Conservation (phyloP, 2,329 filamentous ascomycete genomes). For the Periconia macrospinosa region DNA sequence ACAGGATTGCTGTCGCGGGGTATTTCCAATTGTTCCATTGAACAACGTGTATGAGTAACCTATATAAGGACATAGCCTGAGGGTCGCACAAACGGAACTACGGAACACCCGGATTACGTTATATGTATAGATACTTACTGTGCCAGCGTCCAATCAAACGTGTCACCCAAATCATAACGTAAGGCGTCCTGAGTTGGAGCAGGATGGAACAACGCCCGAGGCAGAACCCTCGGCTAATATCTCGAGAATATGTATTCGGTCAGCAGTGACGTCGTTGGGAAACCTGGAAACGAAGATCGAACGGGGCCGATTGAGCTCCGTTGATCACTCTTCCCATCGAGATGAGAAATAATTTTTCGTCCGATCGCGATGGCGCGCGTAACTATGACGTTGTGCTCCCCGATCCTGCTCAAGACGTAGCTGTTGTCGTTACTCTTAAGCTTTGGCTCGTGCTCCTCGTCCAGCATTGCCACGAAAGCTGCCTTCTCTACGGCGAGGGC, state of each 20-base stretch:
- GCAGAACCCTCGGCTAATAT: neutral
- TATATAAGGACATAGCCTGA: too few species aligned
- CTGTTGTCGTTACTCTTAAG: constrained; percentile 3
- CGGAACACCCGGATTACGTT: neutral
- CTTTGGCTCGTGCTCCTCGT: constrained; percentile 1
- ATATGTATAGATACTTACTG: neutral
- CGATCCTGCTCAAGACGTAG: constrained; percentile 4
- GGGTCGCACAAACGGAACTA: too few species aligned
- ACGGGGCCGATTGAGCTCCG: neutral
- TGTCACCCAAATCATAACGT: neutral
- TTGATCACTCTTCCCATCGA: neutral
- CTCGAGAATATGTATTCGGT: neutral
- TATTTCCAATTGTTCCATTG: neutral
- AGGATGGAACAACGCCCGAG: neutral
- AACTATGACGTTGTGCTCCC: constrained; percentile 1
- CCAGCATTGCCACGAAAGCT: constrained; percentile 1
- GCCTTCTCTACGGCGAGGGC: constrained; percentile 3
- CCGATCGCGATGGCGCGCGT: neutral
- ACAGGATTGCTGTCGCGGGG: neutral
- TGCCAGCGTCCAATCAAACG: neutral
- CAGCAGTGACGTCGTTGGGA: neutral
- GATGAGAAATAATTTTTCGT: neutral
- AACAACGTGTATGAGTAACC: neutral
- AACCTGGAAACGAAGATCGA: neutral
- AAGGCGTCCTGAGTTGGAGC: neutral